A percentile compares a stretch with the other conserved stretches of the same genome.
phyloP scores from a whole-genome alignment of 2,329 filamentous ascomycete species.

The Sporothrix pseudoabietina region DNA sequence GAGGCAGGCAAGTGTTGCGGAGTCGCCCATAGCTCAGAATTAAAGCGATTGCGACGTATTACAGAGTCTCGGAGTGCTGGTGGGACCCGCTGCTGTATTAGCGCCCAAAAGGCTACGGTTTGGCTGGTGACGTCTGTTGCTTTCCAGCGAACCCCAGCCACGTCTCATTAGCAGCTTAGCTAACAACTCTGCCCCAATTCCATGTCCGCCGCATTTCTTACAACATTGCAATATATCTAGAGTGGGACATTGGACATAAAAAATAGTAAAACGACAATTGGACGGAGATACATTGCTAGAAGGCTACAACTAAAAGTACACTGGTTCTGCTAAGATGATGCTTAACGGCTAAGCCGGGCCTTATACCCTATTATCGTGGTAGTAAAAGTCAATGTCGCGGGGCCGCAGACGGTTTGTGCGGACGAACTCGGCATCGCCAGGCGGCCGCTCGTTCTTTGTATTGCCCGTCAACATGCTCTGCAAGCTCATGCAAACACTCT shows the following conservation, averaged over 20 bases:
- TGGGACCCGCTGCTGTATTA: background rate
- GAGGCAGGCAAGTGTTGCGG: background rate
- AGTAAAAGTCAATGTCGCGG: constrained; percentile 88
- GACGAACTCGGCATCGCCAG: constrained; percentile 89
- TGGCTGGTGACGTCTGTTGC: background rate
- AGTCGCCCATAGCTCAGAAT: background rate
- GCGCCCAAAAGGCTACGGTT: background rate
- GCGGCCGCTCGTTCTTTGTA: constrained; percentile 83
- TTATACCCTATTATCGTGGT: constrained; percentile 82
- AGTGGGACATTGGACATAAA: background rate
- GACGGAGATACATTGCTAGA: background rate
- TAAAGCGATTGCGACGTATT: background rate
- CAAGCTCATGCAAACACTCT: constrained; percentile 94
- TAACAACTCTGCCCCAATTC: no score
- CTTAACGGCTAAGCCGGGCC: background rate
- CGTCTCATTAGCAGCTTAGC: no score
- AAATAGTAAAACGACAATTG: background rate
- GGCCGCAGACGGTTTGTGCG: constrained; percentile 75
- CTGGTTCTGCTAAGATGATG: background rate
- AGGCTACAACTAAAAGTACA: background rate
- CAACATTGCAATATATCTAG: background rate
- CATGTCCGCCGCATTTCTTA: no score
- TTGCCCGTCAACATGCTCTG: constrained; percentile 99
- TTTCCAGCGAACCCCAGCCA: background rate
- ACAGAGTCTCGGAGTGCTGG: background rate